phyloP scores from a whole-genome alignment of 2,329 filamentous ascomycete species.

The Colletotrichum sublineola region DNA sequence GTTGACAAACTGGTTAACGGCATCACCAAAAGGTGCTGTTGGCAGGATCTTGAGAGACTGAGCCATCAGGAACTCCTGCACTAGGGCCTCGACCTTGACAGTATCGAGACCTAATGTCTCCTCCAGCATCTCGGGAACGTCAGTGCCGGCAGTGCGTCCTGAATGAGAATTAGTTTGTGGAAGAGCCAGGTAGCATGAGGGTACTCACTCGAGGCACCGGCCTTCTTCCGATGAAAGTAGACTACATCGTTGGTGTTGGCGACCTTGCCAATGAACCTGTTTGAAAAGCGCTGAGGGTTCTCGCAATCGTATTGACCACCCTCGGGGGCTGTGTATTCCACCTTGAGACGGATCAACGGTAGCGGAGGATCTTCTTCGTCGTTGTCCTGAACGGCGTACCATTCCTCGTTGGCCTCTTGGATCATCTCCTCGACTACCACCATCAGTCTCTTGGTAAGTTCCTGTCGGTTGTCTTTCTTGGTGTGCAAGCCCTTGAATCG shows the following conservation, averaged over 20 bases:
- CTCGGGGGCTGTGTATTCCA: constrained; percentile 89
- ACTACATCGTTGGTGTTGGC: constrained; percentile 96
- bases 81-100: constrained; percentile 89
- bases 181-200: constrained; percentile 11
- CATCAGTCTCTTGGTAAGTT: constrained; percentile 83
- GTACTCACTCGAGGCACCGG: constrained; percentile 61
- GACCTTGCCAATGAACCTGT: constrained; percentile 89
- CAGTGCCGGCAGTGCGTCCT: constrained; percentile 62
- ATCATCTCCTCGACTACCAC: constrained; percentile 88
- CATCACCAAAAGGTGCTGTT: constrained; percentile 92
- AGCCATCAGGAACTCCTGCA: constrained; percentile 86
- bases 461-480: constrained; percentile 84
- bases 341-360: constrained; percentile 88
- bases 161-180: background rate
- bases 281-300: constrained; percentile 96
- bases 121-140: constrained; percentile 74
- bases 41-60: constrained; percentile 94
- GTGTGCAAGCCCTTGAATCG: constrained; percentile 83
- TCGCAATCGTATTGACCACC: constrained; percentile 90
- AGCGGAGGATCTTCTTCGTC: constrained; percentile 74
- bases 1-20: constrained; percentile 91
- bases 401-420: constrained; percentile 83
- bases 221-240: constrained; percentile 92
- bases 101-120: constrained; percentile 77
- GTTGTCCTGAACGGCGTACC: constrained; percentile 81